A percentile compares a stretch with the other conserved stretches of the same genome.
These are phyloP conservation scores for Acacia crassicarpa DNA, from an alignment of 306 rosid genomes.

Conservation along the genomic window DNA sequence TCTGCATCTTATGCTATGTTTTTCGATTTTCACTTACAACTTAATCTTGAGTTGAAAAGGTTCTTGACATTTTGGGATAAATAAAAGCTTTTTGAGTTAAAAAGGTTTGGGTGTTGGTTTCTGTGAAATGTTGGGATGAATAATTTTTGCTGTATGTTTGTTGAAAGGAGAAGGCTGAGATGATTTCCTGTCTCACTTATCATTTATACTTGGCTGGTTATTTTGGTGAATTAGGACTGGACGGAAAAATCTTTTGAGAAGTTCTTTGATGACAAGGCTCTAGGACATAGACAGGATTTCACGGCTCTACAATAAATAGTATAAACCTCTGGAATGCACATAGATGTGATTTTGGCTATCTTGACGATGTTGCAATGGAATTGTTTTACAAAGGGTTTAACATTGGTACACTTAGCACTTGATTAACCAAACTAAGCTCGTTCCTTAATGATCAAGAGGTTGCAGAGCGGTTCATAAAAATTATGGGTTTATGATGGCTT, in stretches of 20 bases:
- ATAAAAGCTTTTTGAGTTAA: no score
- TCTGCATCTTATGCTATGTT: background rate
- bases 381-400: background rate
- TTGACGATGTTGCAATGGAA: background rate
- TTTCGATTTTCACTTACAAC: no score
- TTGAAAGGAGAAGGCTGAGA: background rate
- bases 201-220: background rate
- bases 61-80: no score
- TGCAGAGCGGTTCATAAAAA: background rate
- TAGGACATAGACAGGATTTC: background rate
- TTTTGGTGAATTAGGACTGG: background rate
- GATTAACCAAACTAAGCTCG: background rate
- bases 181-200: background rate
- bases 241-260: background rate
- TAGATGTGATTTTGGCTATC: background rate
- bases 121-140: background rate
- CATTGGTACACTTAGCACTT: background rate
- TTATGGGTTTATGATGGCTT: background rate
- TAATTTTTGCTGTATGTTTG: background rate
- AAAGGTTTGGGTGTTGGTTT: no score
- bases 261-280: background rate
- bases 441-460: background rate
- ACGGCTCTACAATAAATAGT: background rate
- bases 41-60: no score
- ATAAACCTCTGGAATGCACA: background rate